Evolutionary conservation across 495 filamentous ascomycete genomes (phyloP).

Genomic region (Clavariopsis aquatica): DNA sequence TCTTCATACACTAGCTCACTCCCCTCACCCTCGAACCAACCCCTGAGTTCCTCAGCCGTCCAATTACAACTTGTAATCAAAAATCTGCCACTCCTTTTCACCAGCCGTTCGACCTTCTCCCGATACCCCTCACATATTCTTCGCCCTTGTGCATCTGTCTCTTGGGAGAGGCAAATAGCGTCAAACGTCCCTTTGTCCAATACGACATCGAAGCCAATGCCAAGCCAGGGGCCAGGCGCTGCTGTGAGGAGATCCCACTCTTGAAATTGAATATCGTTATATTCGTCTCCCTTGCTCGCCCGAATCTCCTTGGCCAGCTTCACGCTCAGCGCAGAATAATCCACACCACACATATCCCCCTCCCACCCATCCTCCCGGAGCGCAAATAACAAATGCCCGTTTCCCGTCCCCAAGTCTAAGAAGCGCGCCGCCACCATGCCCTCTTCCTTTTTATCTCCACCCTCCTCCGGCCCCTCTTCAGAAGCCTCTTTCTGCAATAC

Average conservation of each 20-base stretch:
- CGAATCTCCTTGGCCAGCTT: slow-evolving; percentile 59
- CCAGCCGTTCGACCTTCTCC: slow-evolving; percentile 60
- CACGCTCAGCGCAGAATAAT: slow-evolving; percentile 77
- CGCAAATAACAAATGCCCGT: slow-evolving; percentile 82
- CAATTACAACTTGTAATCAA: slow-evolving; percentile 96
- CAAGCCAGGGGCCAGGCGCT: slow-evolving; percentile 40
- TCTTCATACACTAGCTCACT: slow-evolving; percentile 58
- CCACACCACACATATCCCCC: slow-evolving; percentile 77
- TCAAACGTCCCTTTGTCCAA: slow-evolving; percentile 98
- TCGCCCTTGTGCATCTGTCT: slow-evolving; percentile 54
- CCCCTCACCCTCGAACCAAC: slow-evolving; percentile 63
- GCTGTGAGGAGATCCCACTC: slow-evolving; percentile 75
- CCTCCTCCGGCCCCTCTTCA: slow-evolving; percentile 8
- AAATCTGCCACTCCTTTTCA: slow-evolving; percentile 70
- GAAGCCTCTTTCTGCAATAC: slow-evolving; percentile 22
- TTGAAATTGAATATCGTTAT: slow-evolving; percentile 59
- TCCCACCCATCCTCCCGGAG: slow-evolving; percentile 55
- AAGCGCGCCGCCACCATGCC: slow-evolving; percentile 51
- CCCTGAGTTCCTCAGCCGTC: slow-evolving; percentile 82
- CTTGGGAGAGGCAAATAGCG: slow-evolving; percentile 74
- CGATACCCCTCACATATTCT: slow-evolving; percentile 74
- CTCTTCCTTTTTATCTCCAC: neutral
- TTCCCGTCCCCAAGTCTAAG: slow-evolving; percentile 84
- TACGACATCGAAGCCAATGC: slow-evolving; percentile 72
- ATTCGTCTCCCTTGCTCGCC: slow-evolving; percentile 28